phyloP scores from a whole-genome alignment of 2,329 filamentous ascomycete genomes.

The Arthrobotrys entomopaga region DNA sequence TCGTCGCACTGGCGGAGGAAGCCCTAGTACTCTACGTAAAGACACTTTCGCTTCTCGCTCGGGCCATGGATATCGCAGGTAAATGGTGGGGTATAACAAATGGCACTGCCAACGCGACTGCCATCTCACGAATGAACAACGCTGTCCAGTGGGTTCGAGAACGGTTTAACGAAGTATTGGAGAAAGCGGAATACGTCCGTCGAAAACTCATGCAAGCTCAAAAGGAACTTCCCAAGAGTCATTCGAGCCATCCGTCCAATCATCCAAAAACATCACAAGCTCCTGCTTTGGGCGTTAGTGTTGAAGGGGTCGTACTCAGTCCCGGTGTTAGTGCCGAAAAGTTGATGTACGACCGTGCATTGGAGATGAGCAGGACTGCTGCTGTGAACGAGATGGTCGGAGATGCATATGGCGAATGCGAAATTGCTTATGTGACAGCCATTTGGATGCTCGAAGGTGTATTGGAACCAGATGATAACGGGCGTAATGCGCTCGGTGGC shows the following conservation, averaged over 20 bases:
- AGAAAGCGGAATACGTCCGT: conserved; percentile 95
- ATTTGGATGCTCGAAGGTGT: conserved; percentile 96
- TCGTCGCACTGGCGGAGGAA: conserved; percentile 89
- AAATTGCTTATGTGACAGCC: conserved; percentile 91
- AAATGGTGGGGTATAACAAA: conserved; percentile 80
- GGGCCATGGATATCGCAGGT: conserved; percentile 94
- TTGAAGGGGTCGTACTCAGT: conserved; percentile 76
- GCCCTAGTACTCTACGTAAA: conserved; percentile 96
- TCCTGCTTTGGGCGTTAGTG: conserved; percentile 47
- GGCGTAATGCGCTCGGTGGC: conserved; percentile 57
- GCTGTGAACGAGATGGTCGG: conserved; percentile 96
- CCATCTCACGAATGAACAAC: conserved; percentile 79
- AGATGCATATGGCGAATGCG: conserved; percentile 85
- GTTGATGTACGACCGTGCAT: conserved; percentile 94
- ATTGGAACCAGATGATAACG: conserved; percentile 77
- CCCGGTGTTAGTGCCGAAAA: conserved; percentile 93
- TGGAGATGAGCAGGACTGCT: conserved; percentile 95
- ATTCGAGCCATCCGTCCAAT: conserved; percentile 86
- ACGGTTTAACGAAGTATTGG: conserved; percentile 95
- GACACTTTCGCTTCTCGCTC: conserved; percentile 85
- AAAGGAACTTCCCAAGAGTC: conserved; percentile 80
- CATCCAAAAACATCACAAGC: conserved; percentile 62
- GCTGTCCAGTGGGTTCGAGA: conserved; percentile 94
- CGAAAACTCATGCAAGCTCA: conserved; percentile 88
- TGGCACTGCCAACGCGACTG: conserved; percentile 64